phyloP scores from a whole-genome alignment of 495 filamentous ascomycete species.

The Neurospora pannonica region DNA sequence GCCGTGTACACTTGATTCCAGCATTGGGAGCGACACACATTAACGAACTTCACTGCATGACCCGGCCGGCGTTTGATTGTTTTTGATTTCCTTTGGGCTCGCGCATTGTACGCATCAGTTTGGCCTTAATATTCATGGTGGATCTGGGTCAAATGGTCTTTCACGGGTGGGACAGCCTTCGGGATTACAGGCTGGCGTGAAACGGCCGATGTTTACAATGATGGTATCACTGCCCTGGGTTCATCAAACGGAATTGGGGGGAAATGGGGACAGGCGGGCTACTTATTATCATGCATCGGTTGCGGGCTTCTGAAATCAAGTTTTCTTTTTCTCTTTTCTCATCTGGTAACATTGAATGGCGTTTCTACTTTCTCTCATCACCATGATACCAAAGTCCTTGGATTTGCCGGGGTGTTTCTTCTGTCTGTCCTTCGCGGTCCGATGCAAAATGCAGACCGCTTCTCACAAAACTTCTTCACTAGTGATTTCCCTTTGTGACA shows the following conservation, averaged over 20 bases:
- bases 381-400: slow-evolving; percentile 20
- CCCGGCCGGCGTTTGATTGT: slow-evolving; percentile 31
- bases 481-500: not conserved
- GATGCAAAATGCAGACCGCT: not conserved
- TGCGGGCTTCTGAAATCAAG: not conserved
- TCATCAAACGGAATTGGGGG: not conserved
- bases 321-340: slow-evolving; percentile 13
- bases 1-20: slow-evolving; percentile 34
- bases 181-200: slow-evolving; percentile 18
- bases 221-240: slow-evolving; percentile 25
- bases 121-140: slow-evolving; percentile 9
- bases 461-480: not conserved
- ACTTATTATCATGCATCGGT: slow-evolving; percentile 8
- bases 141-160: slow-evolving; percentile 21
- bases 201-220: slow-evolving; percentile 27
- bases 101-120: slow-evolving; percentile 20
- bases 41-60: slow-evolving; percentile 34
- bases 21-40: slow-evolving; percentile 27
- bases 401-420: not conserved
- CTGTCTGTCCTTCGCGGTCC: not conserved
- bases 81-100: not conserved
- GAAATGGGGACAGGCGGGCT: slow-evolving; percentile 4
- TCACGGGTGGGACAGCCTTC: slow-evolving; percentile 8
- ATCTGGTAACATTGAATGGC: slow-evolving; percentile 4
- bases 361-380: slow-evolving; percentile 7